Percentiles rank a stretch among this genome's conserved stretches.
Conservation (phyloP, 345 rosid genomes). For the Mangifera indica region DNA sequence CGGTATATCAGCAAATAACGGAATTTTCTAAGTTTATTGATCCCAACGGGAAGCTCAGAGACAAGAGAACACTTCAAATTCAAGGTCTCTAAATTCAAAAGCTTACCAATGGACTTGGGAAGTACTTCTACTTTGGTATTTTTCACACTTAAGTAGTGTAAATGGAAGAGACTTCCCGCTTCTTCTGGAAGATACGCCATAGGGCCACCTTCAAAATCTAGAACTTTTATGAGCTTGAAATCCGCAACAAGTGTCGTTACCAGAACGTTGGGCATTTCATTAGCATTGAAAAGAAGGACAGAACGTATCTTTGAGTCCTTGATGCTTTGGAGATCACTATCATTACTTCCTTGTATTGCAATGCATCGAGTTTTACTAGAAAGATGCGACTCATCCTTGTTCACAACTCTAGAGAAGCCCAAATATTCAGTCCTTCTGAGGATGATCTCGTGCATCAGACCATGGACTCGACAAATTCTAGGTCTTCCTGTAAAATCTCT, state of each 20-base stretch:
- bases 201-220: conserved; percentile 5
- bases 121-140: not conserved
- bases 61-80: not conserved
- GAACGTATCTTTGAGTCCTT: conserved; percentile 16
- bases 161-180: not conserved
- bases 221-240: conserved; percentile 6
- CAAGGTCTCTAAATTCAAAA: not conserved
- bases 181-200: not conserved
- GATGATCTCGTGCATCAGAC: conserved; percentile 19
- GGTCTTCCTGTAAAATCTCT: not conserved
- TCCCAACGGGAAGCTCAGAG: not conserved
- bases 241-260: not conserved
- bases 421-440: conserved; percentile 7
- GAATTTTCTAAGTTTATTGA: not conserved
- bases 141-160: conserved; percentile 6
- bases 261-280: not conserved
- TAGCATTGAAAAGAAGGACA: conserved; percentile 5
- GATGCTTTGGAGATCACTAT: not conserved
- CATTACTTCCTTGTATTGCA: not conserved
- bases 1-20: too few species aligned
- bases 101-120: conserved; percentile 10
- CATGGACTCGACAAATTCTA: conserved; percentile 4
- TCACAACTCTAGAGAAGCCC: not conserved
- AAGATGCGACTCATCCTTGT: not conserved
- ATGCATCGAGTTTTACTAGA: conserved; percentile 10